A percentile compares a stretch with the other conserved stretches of the same genome.
These are phyloP conservation scores for Mollisia scopiformis DNA, from an alignment of 2,329 filamentous ascomycete genomes.

Conservation along the genomic window DNA sequence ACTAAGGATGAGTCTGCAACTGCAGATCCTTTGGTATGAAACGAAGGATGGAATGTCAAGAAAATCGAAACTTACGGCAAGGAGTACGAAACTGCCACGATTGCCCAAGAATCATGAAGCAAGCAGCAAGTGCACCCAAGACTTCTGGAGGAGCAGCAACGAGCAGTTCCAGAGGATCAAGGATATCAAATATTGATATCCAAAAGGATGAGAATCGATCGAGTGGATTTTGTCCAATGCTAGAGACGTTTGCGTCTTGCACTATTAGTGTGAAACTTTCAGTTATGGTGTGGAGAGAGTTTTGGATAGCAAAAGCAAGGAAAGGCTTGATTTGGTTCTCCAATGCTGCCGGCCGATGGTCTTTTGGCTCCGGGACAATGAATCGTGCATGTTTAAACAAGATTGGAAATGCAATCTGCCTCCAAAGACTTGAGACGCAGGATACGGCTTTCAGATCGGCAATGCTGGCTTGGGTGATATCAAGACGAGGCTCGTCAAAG, in stretches of 20 bases:
- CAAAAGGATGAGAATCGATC: constrained; percentile 46
- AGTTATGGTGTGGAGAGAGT: constrained; percentile 42
- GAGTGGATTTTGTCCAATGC: neutral
- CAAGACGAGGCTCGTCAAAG: constrained; percentile 50
- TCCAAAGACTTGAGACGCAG: constrained; percentile 55
- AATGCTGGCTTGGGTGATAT: constrained; percentile 42
- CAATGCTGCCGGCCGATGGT: constrained; percentile 15
- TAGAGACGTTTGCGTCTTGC: constrained; percentile 23
- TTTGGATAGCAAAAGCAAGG: constrained; percentile 40
- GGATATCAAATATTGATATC: constrained; percentile 54
- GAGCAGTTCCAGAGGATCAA: constrained; percentile 57
- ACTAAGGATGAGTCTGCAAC: too few relatives aligned
- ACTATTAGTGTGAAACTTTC: constrained; percentile 50
- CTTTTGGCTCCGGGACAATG: constrained; percentile 37
- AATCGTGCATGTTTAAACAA: constrained; percentile 60
- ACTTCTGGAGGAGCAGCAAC: constrained; percentile 64
- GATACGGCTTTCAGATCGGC: constrained; percentile 59
- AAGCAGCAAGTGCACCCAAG: constrained; percentile 62
- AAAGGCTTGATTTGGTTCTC: constrained; percentile 28
- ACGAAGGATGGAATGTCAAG: constrained; percentile 3
- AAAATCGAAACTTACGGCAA: constrained; percentile 61
- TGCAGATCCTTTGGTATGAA: too few relatives aligned
- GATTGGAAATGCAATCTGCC: constrained; percentile 50
- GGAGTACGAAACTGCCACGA: constrained; percentile 66
- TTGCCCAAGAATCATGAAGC: constrained; percentile 58